These are phyloP conservation scores for Chernovozyma aurita DNA, from an alignment of 1,139 yeast genomes.

Conservation along the genomic window DNA sequence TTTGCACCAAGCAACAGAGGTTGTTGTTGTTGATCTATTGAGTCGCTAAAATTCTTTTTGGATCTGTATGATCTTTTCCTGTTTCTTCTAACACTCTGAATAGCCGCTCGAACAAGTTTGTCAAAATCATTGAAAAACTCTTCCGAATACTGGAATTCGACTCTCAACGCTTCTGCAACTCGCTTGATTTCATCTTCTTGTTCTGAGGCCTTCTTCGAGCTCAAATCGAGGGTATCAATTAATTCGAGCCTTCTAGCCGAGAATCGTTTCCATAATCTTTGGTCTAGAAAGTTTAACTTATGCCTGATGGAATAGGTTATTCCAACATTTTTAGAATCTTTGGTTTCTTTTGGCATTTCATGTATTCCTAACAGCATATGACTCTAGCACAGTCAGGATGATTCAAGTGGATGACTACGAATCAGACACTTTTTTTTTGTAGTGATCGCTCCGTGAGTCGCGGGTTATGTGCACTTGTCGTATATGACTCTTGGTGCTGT, in stretches of 20 bases:
- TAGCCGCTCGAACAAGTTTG: constrained; percentile 85
- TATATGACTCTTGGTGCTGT: no score
- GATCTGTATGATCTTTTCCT: constrained; percentile 39
- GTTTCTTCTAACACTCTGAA: constrained; percentile 57
- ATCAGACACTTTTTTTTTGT: constrained; percentile 5
- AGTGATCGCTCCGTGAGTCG: background rate
- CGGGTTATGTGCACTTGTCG: background rate
- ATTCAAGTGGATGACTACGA: constrained; percentile 9
- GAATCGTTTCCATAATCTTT: constrained; percentile 80
- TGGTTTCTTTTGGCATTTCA: background rate
- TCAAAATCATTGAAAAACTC: constrained; percentile 70
- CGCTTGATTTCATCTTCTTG: constrained; percentile 76
- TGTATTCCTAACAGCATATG: background rate
- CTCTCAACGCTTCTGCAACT: constrained; percentile 71
- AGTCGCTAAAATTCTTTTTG: constrained; percentile 7
- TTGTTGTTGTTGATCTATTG: constrained; percentile 4
- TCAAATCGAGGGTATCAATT: constrained; percentile 74
- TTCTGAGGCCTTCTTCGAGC: constrained; percentile 83
- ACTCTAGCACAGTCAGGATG: constrained; percentile 1
- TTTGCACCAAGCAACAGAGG: background rate
- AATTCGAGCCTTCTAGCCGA: constrained; percentile 84
- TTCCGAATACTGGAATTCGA: constrained; percentile 68
- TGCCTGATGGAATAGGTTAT: constrained; percentile 76
- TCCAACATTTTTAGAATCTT: constrained; percentile 34
- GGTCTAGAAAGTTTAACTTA: constrained; percentile 73